A percentile compares a stretch with the other conserved stretches of the same genome.
These are phyloP conservation scores for Cryptococcus maquisensis DNA, from an alignment of 1,284 basidiomycete species.

Conservation along the genomic window DNA sequence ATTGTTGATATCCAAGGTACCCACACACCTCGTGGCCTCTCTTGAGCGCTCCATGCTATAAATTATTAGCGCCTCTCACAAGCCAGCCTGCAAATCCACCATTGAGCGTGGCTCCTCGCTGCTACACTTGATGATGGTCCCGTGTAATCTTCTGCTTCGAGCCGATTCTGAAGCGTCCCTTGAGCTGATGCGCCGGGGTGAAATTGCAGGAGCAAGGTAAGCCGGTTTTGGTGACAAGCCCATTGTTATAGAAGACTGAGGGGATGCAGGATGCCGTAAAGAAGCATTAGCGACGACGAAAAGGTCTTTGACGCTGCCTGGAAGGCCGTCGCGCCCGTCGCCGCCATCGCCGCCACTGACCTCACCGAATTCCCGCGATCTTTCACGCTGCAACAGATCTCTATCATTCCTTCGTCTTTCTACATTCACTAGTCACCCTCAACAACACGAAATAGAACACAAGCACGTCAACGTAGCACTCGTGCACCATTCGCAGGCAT, in stretches of 20 bases:
- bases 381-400: not conserved
- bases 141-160: conserved; percentile 54
- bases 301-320: not conserved
- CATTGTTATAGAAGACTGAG: conserved; percentile 55
- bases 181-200: conserved; percentile 64
- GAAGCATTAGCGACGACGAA: too few species aligned
- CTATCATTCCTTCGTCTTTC: not conserved
- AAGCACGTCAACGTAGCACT: not conserved
- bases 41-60: too few species aligned
- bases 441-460: not conserved
- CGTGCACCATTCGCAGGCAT: not conserved
- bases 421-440: not conserved
- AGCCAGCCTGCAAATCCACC: too few species aligned
- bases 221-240: conserved; percentile 85
- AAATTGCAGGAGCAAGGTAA: conserved; percentile 86
- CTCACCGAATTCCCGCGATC: conserved; percentile 8
- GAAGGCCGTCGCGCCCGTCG: not conserved
- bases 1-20: too few species aligned
- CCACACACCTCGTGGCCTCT: too few species aligned
- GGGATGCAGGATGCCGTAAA: not conserved
- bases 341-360: not conserved
- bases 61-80: too few species aligned
- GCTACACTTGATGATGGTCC: conserved; percentile 59
- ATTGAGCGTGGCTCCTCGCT: conserved; percentile 79
- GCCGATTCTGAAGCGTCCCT: conserved; percentile 58